Conservation (phyloP, 768 basidiomycete species). For the Agrocybe chaxingu region DNA sequence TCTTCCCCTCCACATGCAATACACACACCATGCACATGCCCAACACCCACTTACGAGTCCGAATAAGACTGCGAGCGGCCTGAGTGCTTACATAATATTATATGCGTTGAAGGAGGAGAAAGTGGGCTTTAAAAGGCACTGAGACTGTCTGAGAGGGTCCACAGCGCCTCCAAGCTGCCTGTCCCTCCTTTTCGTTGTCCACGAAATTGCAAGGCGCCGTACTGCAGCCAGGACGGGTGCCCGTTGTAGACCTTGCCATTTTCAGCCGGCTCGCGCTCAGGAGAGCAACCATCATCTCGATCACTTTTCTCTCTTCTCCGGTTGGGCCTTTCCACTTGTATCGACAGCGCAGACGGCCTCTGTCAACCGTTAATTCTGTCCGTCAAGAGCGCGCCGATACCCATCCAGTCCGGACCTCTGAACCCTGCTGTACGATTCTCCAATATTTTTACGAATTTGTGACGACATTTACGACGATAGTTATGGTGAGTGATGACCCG, state of each 20-base stretch:
- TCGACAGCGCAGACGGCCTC: no score
- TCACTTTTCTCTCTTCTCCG: no score
- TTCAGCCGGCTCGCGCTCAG: no score
- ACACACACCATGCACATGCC: slow-evolving; percentile 15
- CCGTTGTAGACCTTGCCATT: no score
- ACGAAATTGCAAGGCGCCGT: no score
- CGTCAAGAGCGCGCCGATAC: not conserved
- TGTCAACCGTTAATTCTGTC: no score
- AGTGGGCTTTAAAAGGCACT: not conserved
- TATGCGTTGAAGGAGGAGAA: slow-evolving; percentile 3
- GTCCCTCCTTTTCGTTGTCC: no score
- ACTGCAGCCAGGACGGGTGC: no score
- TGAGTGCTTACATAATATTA: slow-evolving; percentile 15
- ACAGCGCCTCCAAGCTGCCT: no score
- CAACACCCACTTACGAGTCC: slow-evolving; percentile 7
- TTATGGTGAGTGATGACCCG: slow-evolving; percentile 10
- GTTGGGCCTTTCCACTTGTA: no score
- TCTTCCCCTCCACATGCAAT: slow-evolving; percentile 21
- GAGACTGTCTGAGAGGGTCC: not conserved
- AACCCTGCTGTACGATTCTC: no score
- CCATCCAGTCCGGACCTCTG: not conserved
- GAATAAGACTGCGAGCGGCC: slow-evolving; percentile 3
- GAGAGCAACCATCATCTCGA: no score
- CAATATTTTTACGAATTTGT: not conserved
- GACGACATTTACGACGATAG: not conserved